These are phyloP conservation scores for Salix purpurea DNA, from an alignment of 345 rosid species.

Conservation along the genomic window DNA sequence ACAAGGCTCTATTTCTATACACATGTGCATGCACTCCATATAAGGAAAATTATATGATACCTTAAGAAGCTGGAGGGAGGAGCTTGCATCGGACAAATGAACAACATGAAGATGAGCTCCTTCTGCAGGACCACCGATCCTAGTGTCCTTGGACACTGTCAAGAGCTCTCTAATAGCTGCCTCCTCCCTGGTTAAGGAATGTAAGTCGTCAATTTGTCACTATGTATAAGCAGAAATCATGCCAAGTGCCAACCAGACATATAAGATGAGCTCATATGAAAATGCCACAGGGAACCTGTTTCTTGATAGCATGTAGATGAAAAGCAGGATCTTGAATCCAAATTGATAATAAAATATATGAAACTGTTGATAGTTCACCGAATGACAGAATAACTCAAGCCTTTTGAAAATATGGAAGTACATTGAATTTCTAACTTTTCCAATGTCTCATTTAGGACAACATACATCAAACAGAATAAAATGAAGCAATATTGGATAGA, in stretches of 20 bases:
- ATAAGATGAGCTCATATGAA: not conserved
- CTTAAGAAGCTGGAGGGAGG: conserved; percentile 76
- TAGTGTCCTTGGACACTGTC: conserved; percentile 61
- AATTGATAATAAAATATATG: not conserved
- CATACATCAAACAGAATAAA: not conserved
- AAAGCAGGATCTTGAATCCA: not conserved
- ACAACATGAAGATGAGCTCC: conserved; percentile 97
- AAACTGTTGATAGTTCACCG: not conserved
- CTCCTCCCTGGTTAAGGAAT: conserved; percentile 61
- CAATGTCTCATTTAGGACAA: not conserved
- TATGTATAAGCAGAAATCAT: not conserved
- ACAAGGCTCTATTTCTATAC: too few species aligned
- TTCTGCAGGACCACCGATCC: conserved; percentile 66
- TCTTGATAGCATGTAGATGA: not conserved
- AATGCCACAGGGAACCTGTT: not conserved
- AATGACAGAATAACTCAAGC: not conserved
- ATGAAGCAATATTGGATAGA: not conserved
- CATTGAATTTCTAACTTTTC: not conserved
- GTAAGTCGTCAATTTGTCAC: not conserved
- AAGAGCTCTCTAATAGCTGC: conserved; percentile 75
- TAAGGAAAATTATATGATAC: conserved; percentile 26
- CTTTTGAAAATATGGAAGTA: not conserved
- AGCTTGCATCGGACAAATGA: conserved; percentile 77
- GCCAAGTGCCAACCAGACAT: not conserved
- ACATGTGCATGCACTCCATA: not conserved